Conservation (phyloP, 2,329 filamentous ascomycete species). For the Fonsecaea erecta region DNA sequence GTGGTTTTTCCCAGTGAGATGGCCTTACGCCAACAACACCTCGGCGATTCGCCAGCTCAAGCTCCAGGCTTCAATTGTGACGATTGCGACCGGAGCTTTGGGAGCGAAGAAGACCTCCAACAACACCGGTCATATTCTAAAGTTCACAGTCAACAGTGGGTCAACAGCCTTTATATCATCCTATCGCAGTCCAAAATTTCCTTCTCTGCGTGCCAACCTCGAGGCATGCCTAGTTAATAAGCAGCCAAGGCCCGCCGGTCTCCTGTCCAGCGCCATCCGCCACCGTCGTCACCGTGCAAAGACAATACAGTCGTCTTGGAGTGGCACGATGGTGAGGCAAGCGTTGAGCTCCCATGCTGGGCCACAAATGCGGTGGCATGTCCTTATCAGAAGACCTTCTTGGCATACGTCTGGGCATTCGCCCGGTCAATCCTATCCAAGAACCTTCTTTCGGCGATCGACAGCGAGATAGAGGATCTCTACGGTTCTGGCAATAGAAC, state of each 20-base stretch:
- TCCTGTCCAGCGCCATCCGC: neutral
- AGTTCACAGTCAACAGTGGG: no score
- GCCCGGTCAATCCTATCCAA: neutral
- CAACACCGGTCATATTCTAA: no score
- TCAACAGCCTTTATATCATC: no score
- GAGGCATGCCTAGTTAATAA: neutral
- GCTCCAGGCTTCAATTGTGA: no score
- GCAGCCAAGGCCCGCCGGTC: neutral
- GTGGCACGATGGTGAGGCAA: neutral
- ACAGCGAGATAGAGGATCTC: neutral
- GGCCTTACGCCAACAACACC: no score
- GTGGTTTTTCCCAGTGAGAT: no score
- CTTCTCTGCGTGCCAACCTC: neutral
- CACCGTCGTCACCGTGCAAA: neutral
- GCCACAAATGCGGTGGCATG: neutral
- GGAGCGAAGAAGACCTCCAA: no score
- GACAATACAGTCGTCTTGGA: neutral
- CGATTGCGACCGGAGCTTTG: no score
- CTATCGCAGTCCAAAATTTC: no score
- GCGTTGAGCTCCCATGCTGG: neutral
- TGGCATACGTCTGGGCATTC: neutral
- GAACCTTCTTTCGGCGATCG: neutral
- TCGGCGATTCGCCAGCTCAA: no score
- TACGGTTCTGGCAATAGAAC: neutral
- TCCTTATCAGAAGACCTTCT: neutral